These are phyloP conservation scores for Tuber calosporum DNA, from an alignment of 495 filamentous ascomycete genomes.

Conservation along the genomic window DNA sequence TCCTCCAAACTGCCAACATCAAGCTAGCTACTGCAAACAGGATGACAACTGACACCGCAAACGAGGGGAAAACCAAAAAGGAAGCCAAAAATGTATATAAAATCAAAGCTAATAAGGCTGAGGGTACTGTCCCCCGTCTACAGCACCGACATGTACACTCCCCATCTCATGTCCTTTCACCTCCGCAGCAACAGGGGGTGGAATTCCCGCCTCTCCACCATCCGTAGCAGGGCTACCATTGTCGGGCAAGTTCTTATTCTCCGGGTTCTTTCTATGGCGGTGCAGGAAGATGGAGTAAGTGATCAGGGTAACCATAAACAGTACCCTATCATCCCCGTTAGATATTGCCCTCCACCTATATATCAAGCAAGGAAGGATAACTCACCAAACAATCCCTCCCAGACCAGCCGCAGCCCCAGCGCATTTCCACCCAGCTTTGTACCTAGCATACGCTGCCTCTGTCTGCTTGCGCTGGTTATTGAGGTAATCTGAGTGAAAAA, in stretches of 20 bases:
- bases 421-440: slow-evolving; percentile 11
- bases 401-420: slow-evolving; percentile 16
- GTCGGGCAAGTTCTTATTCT: slow-evolving; percentile 12
- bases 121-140: neutral
- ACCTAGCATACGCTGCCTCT: neutral
- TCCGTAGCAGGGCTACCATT: slow-evolving; percentile 12
- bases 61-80: neutral
- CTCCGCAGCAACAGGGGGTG: neutral
- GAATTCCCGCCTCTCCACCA: neutral
- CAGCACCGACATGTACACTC: neutral
- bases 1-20: neutral
- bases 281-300: slow-evolving; percentile 19
- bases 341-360: neutral
- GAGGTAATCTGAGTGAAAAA: neutral
- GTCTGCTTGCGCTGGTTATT: neutral
- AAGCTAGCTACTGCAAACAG: neutral
- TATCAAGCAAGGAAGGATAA: neutral
- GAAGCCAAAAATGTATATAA: neutral
- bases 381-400: slow-evolving; percentile 17
- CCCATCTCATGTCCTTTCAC: slow-evolving; percentile 16
- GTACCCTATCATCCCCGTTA: slow-evolving; percentile 11
- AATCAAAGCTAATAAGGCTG: neutral
- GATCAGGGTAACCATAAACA: slow-evolving; percentile 15
- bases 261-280: slow-evolving; percentile 15
- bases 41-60: neutral